Conservation (phyloP, 2,329 filamentous ascomycete species). For the Pleurostoma richardsiae region DNA sequence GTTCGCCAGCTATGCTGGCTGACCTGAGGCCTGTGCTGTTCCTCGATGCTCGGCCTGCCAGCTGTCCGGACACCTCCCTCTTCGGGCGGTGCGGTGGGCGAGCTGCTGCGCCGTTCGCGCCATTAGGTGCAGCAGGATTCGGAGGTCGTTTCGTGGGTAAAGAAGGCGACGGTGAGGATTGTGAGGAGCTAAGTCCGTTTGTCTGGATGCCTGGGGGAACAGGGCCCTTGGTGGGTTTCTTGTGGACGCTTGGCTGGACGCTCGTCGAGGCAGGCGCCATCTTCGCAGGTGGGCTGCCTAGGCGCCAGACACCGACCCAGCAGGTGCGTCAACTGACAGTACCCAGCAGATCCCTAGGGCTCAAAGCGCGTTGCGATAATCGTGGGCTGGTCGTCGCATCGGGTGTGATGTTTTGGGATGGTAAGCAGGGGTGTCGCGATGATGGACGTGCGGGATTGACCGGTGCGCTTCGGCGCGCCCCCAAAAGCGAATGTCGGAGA, state of each 20-base stretch:
- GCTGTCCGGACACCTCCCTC: conserved; percentile 46
- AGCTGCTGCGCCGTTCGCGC: conserved; percentile 39
- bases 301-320: too few species aligned
- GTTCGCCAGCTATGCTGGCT: conserved; percentile 41
- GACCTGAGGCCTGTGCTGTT: conserved; percentile 46
- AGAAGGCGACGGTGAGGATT: conserved; percentile 55
- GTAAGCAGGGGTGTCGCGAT: too few species aligned
- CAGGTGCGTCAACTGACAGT: too few species aligned
- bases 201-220: conserved; percentile 61
- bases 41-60: conserved; percentile 40
- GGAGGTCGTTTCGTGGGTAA: conserved; percentile 51
- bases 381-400: background rate
- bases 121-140: conserved; percentile 32
- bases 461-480: too few species aligned
- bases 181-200: conserved; percentile 53
- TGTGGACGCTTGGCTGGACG: conserved; percentile 31
- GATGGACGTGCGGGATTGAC: too few species aligned
- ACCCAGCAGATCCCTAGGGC: background rate
- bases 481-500: too few species aligned
- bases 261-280: conserved; percentile 55
- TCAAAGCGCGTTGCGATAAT: conserved; percentile 3
- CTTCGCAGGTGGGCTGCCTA: conserved; percentile 6
- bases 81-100: conserved; percentile 53
- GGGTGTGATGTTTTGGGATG: too few species aligned
- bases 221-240: conserved; percentile 62